These are phyloP conservation scores for Candida germanica DNA, from an alignment of 805 yeast species.

Conservation along the genomic window DNA sequence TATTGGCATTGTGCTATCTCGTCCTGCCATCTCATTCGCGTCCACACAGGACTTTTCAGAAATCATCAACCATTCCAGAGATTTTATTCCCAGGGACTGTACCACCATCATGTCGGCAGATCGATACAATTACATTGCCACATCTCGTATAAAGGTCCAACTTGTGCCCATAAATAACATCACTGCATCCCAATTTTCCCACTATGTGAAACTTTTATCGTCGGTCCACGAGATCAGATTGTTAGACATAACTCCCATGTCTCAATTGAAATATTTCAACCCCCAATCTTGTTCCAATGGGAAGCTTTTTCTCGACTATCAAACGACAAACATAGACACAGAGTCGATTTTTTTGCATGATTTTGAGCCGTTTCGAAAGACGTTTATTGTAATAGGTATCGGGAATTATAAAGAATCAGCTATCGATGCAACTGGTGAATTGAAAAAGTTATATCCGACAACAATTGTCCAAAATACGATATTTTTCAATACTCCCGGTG, in stretches of 20 bases:
- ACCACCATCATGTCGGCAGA: slow-evolving; percentile 24
- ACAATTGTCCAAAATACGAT: slow-evolving; percentile 55
- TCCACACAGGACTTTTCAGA: too few relatives aligned
- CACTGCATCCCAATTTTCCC: slow-evolving; percentile 37
- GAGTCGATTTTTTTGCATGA: slow-evolving; percentile 72
- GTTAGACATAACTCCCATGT: slow-evolving; percentile 70
- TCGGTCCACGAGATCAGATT: slow-evolving; percentile 62
- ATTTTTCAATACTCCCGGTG: slow-evolving; percentile 49
- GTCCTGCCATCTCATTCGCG: too few relatives aligned
- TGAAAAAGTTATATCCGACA: slow-evolving; percentile 47
- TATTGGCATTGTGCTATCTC: too few relatives aligned
- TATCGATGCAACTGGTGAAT: slow-evolving; percentile 11
- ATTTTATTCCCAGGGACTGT: too few relatives aligned
- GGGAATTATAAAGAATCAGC: slow-evolving; percentile 30
- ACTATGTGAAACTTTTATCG: slow-evolving; percentile 43
- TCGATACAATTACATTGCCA: slow-evolving; percentile 51
- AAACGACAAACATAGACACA: slow-evolving; percentile 44
- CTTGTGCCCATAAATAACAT: slow-evolving; percentile 65
- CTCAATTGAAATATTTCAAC: slow-evolving; percentile 50
- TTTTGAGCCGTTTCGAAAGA: slow-evolving; percentile 84
- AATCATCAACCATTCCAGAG: too few relatives aligned
- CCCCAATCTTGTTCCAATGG: slow-evolving; percentile 88
- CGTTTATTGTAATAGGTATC: slow-evolving; percentile 56
- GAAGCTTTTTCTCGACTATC: slow-evolving; percentile 57
- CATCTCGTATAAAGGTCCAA: slow-evolving; percentile 63